phyloP scores from a whole-genome alignment of 345 rosid genomes.

The Lepidium didymum region DNA sequence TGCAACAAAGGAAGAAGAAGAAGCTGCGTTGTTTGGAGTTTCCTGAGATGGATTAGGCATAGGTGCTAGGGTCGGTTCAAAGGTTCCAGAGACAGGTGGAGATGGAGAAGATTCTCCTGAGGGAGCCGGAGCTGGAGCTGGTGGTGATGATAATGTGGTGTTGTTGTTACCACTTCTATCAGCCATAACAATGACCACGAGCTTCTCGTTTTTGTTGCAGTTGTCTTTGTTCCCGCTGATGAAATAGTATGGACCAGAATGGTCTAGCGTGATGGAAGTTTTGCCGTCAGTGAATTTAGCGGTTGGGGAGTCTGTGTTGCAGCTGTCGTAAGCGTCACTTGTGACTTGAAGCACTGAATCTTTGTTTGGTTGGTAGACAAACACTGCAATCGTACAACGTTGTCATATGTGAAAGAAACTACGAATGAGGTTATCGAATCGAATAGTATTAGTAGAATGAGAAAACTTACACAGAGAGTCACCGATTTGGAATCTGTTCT shows the following conservation, averaged over 20 bases:
- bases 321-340: constrained; percentile 46
- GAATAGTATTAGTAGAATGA: neutral
- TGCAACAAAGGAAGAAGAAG: constrained; percentile 30
- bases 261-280: constrained; percentile 47
- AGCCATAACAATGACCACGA: constrained; percentile 54
- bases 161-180: constrained; percentile 45
- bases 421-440: neutral
- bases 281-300: constrained; percentile 42
- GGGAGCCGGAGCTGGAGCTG: constrained; percentile 52
- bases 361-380: constrained; percentile 40
- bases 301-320: constrained; percentile 38
- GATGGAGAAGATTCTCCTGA: constrained; percentile 39
- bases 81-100: constrained; percentile 39
- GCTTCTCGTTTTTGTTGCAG: constrained; percentile 64
- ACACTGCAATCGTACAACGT: constrained; percentile 39
- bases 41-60: constrained; percentile 34
- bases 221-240: constrained; percentile 69
- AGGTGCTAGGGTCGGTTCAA: constrained; percentile 44
- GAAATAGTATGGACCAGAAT: constrained; percentile 61
- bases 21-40: constrained; percentile 35
- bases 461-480: constrained; percentile 67
- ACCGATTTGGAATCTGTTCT: constrained; percentile 62
- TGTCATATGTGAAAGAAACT: neutral
- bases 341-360: constrained; percentile 74
- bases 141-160: constrained; percentile 17